A percentile compares a stretch with the other conserved stretches of the same genome.
Evolutionary conservation across 2,329 filamentous ascomycete species (phyloP).

Genomic region (Knoxdaviesia proteae): DNA sequence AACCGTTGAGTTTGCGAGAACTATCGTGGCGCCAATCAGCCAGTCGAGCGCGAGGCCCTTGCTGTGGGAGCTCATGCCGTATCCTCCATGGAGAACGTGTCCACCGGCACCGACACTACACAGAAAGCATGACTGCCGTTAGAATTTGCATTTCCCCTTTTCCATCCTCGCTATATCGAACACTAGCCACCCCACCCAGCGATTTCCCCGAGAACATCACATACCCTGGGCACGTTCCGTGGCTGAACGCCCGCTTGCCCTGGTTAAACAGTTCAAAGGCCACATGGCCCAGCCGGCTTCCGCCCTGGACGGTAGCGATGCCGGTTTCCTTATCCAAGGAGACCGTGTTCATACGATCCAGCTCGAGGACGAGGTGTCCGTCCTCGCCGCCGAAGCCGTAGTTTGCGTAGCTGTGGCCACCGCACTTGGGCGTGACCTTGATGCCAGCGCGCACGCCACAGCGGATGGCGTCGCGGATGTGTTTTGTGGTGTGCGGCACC

Average conservation of each 20-base stretch:
- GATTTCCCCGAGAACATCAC: not conserved
- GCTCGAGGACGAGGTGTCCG: constrained; percentile 18
- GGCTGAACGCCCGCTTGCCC: constrained; percentile 16
- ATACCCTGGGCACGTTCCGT: constrained; percentile 20
- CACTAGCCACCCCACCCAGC: no score
- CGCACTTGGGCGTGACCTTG: constrained; percentile 27
- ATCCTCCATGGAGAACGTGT: constrained; percentile 23
- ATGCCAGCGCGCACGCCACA: constrained; percentile 20
- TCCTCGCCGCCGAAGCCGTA: constrained; percentile 21
- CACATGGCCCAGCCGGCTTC: constrained; percentile 21
- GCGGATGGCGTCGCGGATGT: constrained; percentile 22
- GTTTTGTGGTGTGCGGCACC: constrained; percentile 12
- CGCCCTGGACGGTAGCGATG: constrained; percentile 17
- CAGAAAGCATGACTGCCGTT: not conserved
- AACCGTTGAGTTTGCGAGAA: constrained; percentile 14
- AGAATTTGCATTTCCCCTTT: no score
- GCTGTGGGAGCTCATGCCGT: constrained; percentile 8
- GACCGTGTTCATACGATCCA: constrained; percentile 18
- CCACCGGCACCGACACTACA: constrained; percentile 21
- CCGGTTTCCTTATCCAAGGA: constrained; percentile 10
- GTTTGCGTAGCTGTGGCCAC: constrained; percentile 32
- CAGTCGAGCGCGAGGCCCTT: constrained; percentile 13
- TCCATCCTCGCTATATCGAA: no score
- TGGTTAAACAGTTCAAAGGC: constrained; percentile 15
- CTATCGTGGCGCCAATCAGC: constrained; percentile 14